These are phyloP conservation scores for Penicillium sp. DNA, from an alignment of 2,329 filamentous ascomycete genomes.

Conservation along the genomic window DNA sequence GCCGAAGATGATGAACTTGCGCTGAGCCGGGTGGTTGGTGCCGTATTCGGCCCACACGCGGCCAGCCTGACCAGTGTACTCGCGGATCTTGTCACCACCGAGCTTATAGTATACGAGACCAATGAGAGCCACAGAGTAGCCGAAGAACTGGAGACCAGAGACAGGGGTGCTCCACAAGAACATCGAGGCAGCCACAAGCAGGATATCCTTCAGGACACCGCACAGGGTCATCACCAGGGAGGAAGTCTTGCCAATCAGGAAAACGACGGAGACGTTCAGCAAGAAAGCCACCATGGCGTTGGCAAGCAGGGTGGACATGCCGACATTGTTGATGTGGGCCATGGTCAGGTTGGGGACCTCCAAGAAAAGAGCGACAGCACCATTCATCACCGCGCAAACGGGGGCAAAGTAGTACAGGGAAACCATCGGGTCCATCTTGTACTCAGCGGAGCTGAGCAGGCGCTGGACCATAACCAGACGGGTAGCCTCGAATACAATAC, in stretches of 20 bases:
- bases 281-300: slow-evolving; percentile 71
- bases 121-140: slow-evolving; percentile 66
- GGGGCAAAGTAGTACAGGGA: slow-evolving; percentile 87
- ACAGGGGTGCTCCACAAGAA: slow-evolving; percentile 71
- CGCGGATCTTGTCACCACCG: slow-evolving; percentile 72
- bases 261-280: slow-evolving; percentile 73
- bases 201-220: slow-evolving; percentile 81
- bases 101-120: slow-evolving; percentile 65
- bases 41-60: slow-evolving; percentile 86
- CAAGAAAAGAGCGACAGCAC: slow-evolving; percentile 61
- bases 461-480: slow-evolving; percentile 81
- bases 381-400: slow-evolving; percentile 75
- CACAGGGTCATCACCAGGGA: slow-evolving; percentile 79
- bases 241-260: slow-evolving; percentile 81
- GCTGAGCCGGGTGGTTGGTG: slow-evolving; percentile 65
- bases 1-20: slow-evolving; percentile 68
- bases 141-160: slow-evolving; percentile 64
- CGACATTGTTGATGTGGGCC: slow-evolving; percentile 63
- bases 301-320: slow-evolving; percentile 57
- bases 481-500: slow-evolving; percentile 73
- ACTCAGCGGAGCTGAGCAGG: slow-evolving; percentile 68
- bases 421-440: slow-evolving; percentile 84
- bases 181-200: slow-evolving; percentile 71
- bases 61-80: slow-evolving; percentile 64
- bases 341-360: slow-evolving; percentile 63